Evolutionary conservation across 768 basidiomycete species (phyloP).

Genomic region (Suillus decipiens): DNA sequence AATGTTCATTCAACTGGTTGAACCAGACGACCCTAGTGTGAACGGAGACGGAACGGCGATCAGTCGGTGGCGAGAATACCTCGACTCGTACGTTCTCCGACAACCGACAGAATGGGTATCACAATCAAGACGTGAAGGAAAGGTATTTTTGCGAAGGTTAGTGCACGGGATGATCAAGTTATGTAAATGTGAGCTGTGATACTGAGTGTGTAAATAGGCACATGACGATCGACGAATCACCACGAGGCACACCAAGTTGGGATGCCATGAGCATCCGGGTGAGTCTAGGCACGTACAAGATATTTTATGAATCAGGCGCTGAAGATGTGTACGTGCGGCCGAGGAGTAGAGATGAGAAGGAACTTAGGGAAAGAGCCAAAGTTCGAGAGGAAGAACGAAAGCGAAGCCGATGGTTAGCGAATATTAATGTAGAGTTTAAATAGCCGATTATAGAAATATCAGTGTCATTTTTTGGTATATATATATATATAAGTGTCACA

Average conservation of each 20-base stretch:
- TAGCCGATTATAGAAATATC: not conserved
- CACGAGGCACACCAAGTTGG: conserved; percentile 15
- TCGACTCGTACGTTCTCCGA: conserved; percentile 70
- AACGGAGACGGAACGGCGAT: conserved; percentile 49
- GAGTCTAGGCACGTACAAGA: conserved; percentile 59
- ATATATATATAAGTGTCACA: no score
- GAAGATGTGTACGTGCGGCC: conserved; percentile 56
- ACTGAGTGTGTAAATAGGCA: conserved; percentile 52
- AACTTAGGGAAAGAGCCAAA: conserved; percentile 40
- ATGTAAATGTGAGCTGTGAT: conserved; percentile 17
- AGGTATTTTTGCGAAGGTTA: conserved; percentile 63
- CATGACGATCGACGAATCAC: conserved; percentile 38
- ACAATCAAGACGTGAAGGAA: conserved; percentile 36
- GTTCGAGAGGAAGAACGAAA: conserved; percentile 58
- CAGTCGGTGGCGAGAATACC: conserved; percentile 73
- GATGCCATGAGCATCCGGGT: conserved; percentile 50
- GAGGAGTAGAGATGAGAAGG: conserved; percentile 35
- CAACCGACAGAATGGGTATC: conserved; percentile 74
- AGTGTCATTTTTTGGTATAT: not conserved
- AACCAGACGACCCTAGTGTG: conserved; percentile 64
- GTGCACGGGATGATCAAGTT: conserved; percentile 25
- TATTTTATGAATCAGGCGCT: conserved; percentile 66
- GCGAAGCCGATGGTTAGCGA: conserved; percentile 39
- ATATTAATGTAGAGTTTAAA: not conserved
- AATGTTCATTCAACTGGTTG: conserved; percentile 63